Base-by-base conservation (phyloP, 805 yeast genomes). In the Blastobotrys parvus region DNA sequence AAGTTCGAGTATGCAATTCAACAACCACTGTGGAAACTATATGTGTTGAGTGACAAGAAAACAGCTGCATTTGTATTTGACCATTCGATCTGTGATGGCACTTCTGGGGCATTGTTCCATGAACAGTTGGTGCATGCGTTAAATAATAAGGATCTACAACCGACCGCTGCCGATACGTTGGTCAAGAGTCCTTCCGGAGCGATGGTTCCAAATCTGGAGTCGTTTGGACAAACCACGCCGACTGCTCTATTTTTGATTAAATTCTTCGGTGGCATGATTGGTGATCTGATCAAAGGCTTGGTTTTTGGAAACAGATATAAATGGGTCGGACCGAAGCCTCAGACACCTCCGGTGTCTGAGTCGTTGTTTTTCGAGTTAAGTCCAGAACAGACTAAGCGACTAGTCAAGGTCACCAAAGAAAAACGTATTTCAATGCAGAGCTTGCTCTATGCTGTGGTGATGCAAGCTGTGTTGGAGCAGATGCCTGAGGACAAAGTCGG, bases 31-130 rank as follows among this genome's bases (percentile, higher is more conserved):
- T 53, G 57, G 57, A 40, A 54, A n/a, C 36, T 53, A 17, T 38
- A 40, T 19, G 44, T 52, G 11, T 8, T 48, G 11, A 44, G 41
- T 11, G 29, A 40, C 16, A 29, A 38, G 21, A 5, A 11, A 21
- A 37, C 23, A 16, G 36, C 45, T 6, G 45, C 45, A 22, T 55
- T 50, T 41, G 49, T 39, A 20, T 55, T 48, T 41, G 55, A 55
- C 32, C 59, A 55, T 31, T 36, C 51, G 2, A 32, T 42, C 4
- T 47, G 40, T 33, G 59, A 55, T 30, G 59, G 58, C 31, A 47
- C 44, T 41, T 45, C 53, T 4, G 57, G 59, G 0, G 41, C 47
- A n/a, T 21, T 38, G 22, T 52, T 53, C 36, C 57, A 53, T 33
- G 13, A 30, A 15, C 23, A 35, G 13, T 39, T 51, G 31, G 25